Conservation (phyloP, 805 yeast species). For the Metschnikowia colocasiae region DNA sequence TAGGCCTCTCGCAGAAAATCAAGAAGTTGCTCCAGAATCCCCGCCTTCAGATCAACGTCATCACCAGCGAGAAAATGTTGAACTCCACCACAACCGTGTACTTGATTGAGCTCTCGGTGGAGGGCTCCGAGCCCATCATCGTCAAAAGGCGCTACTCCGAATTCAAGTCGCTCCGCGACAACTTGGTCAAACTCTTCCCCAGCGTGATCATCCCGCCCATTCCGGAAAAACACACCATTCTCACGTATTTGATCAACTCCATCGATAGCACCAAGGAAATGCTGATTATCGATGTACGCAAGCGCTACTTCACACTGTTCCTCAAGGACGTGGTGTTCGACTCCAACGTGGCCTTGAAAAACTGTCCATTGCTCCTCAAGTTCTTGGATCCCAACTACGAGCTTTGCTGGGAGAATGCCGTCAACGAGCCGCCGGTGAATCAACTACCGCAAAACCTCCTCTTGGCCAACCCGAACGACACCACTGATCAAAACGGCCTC, state of each 20-base stretch:
- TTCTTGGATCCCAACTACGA: conserved; percentile 52
- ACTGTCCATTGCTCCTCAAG: conserved; percentile 39
- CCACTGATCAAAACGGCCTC: conserved; percentile 52
- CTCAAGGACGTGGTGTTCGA: conserved; percentile 37
- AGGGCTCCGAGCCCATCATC: conserved; percentile 22
- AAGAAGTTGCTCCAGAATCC: conserved; percentile 27
- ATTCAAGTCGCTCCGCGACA: conserved; percentile 41
- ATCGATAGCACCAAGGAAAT: conserved; percentile 35
- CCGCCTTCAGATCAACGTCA: conserved; percentile 27
- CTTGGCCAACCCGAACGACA: conserved; percentile 48
- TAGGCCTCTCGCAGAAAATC: conserved; percentile 22
- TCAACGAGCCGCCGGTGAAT: conserved; percentile 44
- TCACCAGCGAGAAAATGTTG: conserved; percentile 33
- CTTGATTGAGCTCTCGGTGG: conserved; percentile 26
- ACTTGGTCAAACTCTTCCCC: conserved; percentile 36
- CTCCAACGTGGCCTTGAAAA: conserved; percentile 26
- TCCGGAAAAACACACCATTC: conserved; percentile 46
- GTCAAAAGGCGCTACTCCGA: conserved; percentile 43
- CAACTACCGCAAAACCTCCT: conserved; percentile 46
- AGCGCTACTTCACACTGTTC: conserved; percentile 43
- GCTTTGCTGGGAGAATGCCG: conserved; percentile 48
- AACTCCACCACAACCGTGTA: conserved; percentile 39
- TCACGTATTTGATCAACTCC: conserved; percentile 40
- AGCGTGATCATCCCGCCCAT: conserved; percentile 41
- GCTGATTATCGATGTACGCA: conserved; percentile 45